Conservation (phyloP, 192 early-diverging fungal genomes). For the Backusella australiensis region DNA sequence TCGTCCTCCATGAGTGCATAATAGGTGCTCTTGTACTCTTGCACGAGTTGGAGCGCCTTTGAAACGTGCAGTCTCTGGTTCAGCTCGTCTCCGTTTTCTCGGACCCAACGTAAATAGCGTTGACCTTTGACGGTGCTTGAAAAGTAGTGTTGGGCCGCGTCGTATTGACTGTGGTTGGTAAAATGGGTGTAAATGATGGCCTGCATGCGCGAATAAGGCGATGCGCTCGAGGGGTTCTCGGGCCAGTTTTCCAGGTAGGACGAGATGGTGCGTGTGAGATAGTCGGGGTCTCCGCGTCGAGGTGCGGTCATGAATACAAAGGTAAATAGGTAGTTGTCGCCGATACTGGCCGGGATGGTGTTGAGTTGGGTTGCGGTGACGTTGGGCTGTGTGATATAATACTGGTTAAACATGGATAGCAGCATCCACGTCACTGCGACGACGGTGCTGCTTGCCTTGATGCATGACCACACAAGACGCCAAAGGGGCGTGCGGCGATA, state of each 20-base stretch:
- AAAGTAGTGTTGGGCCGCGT: conserved; percentile 35
- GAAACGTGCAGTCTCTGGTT: conserved; percentile 50
- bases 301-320: conserved; percentile 53
- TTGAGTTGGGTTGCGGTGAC: conserved; percentile 18
- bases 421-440: conserved; percentile 20
- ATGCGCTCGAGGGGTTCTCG: conserved; percentile 22
- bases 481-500: conserved; percentile 25
- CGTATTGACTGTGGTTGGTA: conserved; percentile 42
- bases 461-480: conserved; percentile 23
- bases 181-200: conserved; percentile 53
- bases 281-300: conserved; percentile 37
- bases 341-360: neutral
- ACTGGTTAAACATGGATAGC: conserved; percentile 32
- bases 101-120: conserved; percentile 44
- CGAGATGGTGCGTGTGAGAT: conserved; percentile 39
- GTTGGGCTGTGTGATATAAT: conserved; percentile 15
- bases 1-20: conserved; percentile 50
- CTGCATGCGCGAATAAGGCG: conserved; percentile 46
- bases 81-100: conserved; percentile 40
- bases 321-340: conserved; percentile 38
- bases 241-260: conserved; percentile 48
- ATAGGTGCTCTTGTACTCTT: conserved; percentile 38
- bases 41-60: conserved; percentile 36
- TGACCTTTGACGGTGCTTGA: conserved; percentile 36
- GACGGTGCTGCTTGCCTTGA: conserved; percentile 9